These are phyloP conservation scores for Sclerotinia trifoliorum DNA, from an alignment of 2,329 filamentous ascomycete species.

Conservation along the genomic window DNA sequence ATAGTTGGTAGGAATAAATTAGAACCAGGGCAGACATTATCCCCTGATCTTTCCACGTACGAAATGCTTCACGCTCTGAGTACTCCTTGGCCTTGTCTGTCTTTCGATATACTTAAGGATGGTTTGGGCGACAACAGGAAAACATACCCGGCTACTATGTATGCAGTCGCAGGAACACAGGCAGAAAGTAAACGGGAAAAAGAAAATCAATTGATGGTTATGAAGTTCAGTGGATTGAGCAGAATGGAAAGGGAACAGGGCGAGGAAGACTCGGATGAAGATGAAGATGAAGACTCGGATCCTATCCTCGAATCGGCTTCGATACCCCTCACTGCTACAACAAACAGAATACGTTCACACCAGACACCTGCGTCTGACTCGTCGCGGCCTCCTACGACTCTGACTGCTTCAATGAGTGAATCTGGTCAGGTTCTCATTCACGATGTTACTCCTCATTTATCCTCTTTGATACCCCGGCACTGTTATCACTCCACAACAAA, in stretches of 20 bases:
- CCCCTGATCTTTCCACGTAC: conserved; percentile 91
- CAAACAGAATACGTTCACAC: conserved; percentile 88
- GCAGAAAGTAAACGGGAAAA: conserved; percentile 71
- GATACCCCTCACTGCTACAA: conserved; percentile 82
- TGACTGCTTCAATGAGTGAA: conserved; percentile 92
- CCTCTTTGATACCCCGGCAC: conserved; percentile 83
- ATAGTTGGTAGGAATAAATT: conserved; percentile 93
- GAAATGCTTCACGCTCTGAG: conserved; percentile 95
- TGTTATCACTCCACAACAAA: conserved; percentile 75
- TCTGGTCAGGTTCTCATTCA: conserved; percentile 86
- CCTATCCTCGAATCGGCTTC: conserved; percentile 91
- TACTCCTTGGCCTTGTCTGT: conserved; percentile 95
- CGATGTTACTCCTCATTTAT: conserved; percentile 86
- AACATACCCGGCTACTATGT: conserved; percentile 93
- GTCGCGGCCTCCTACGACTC: conserved; percentile 71
- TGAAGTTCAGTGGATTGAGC: conserved; percentile 91
- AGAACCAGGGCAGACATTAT: conserved; percentile 83
- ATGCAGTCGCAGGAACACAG: conserved; percentile 92
- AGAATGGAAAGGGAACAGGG: conserved; percentile 72
- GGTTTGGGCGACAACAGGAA: conserved; percentile 83
- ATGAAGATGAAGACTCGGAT: conserved; percentile 72
- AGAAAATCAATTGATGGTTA: conserved; percentile 92
- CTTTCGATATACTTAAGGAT: conserved; percentile 89
- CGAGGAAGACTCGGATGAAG: conserved; percentile 67
- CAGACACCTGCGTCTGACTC: conserved; percentile 72